Base-by-base conservation (phyloP, 441 rosid genomes). In the Isatis lusitanica region DNA sequence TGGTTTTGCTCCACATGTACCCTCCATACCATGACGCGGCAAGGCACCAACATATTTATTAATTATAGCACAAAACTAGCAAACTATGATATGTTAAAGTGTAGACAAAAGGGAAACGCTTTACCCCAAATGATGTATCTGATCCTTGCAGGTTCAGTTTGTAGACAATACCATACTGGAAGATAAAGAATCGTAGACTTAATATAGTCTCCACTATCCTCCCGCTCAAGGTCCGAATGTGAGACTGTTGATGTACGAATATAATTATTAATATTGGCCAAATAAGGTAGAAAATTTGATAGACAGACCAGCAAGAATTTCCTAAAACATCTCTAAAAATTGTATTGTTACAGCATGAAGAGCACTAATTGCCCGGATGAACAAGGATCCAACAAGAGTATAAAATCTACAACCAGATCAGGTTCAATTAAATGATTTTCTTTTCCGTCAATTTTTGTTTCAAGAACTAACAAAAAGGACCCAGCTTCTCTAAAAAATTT, bases 161-260 rank as follows among this genome's bases (percentile, higher is more conserved):
- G 93, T 96, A 96, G 57, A 93, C 96, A 56, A 96, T 79, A 43
- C 99, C 98, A 81, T 82, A 96, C 84, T 96, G 99, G 86, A 93
- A 96, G 50, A 96, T 77, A 64, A 96, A 93, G 84, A 96, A 96
- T 71, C 99, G 77, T 33, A 90, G 78, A 75, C 97, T 88, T 80
- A 96, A 84, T 35, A 96, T 73, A 6, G 97, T 93, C 86, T 96
- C 99, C 74, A 89, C 51, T 73, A 96, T 85, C 88, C 98, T 88
- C 76, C 99, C 99, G 51, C 92, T 56, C 48, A 89, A 60, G 30
- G 93, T 93, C 61, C 96, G 92, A 66, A 93, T 91, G 80, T 93
- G 99, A 44, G 90, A 85, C 98, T 95, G 93, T 62, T 74, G 26
- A 74, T 53, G 51, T 44, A 71, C 69, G 42, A 46, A 56, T 11